phyloP scores from a whole-genome alignment of 495 filamentous ascomycete genomes.

The Aeminium ludgeri region DNA sequence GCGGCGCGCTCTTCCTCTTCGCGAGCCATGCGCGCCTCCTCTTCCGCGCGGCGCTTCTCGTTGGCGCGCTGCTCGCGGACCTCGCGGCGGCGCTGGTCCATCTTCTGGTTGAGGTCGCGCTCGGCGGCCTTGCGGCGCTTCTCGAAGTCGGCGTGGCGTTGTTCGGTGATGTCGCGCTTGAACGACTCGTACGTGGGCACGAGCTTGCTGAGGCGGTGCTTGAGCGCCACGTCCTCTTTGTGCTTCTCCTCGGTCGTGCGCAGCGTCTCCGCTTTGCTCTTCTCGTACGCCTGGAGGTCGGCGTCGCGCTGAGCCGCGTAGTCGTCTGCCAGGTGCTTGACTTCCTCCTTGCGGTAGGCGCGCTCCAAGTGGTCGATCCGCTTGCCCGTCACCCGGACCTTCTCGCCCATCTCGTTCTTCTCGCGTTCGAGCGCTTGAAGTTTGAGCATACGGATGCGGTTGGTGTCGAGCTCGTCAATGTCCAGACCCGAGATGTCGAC shows the following conservation, averaged over 20 bases:
- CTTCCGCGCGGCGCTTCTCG: constrained; percentile 68
- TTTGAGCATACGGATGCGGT: constrained; percentile 81
- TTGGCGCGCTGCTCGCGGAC: constrained; percentile 53
- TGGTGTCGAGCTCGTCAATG: constrained; percentile 69
- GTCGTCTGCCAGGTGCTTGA: constrained; percentile 77
- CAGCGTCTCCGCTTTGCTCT: constrained; percentile 55
- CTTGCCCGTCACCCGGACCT: constrained; percentile 79
- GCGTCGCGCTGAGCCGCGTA: constrained; percentile 68
- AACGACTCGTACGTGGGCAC: constrained; percentile 68
- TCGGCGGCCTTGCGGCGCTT: constrained; percentile 76
- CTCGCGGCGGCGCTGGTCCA: constrained; percentile 71
- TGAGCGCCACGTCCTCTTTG: constrained; percentile 75
- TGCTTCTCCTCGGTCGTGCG: constrained; percentile 72
- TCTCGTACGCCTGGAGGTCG: constrained; percentile 68
- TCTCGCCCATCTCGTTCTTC: constrained; percentile 85
- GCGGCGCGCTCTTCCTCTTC: constrained; percentile 75
- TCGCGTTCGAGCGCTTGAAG: constrained; percentile 90
- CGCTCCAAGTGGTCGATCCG: constrained; percentile 95
- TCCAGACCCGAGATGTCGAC: constrained; percentile 65
- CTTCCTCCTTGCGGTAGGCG: constrained; percentile 85
- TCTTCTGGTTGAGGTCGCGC: constrained; percentile 75
- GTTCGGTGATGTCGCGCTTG: constrained; percentile 58
- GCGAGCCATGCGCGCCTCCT: constrained; percentile 49
- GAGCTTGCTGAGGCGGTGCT: constrained; percentile 73
- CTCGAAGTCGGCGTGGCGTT: constrained; percentile 90